phyloP scores from a whole-genome alignment of 345 rosid genomes.

The Brassica rapa region DNA sequence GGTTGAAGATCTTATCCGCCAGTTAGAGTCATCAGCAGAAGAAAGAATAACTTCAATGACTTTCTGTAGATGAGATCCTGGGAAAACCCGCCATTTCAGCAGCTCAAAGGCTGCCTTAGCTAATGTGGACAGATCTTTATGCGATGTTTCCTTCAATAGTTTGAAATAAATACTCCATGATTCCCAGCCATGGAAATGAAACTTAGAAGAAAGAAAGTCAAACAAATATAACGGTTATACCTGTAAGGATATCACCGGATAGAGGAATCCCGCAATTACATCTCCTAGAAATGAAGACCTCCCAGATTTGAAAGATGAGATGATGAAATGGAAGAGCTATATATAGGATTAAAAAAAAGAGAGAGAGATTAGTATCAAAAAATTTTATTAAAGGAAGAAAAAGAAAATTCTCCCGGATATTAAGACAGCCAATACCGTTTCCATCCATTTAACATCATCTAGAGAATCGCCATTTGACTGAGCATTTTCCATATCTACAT shows the following conservation, averaged over 20 bases:
- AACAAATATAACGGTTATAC: conserved; percentile 45
- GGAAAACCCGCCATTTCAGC: conserved; percentile 86
- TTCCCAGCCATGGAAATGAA: conserved; percentile 8
- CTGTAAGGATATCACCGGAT: conserved; percentile 91
- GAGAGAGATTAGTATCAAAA: conserved; percentile 2
- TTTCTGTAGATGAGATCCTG: conserved; percentile 79
- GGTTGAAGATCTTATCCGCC: conserved; percentile 97
- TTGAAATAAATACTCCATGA: conserved; percentile 24
- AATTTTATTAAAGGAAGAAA: conserved; percentile 6
- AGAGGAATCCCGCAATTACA: conserved; percentile 70
- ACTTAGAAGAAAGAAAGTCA: conserved; percentile 4
- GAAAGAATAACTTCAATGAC: conserved; percentile 68
- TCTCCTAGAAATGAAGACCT: conserved; percentile 88
- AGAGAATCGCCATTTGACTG: conserved; percentile 56
- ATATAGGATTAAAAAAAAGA: conserved; percentile 12
- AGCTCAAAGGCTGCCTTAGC: conserved; percentile 97
- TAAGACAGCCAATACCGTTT: conserved; percentile 65
- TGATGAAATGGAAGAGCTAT: conserved; percentile 87
- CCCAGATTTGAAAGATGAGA: conserved; percentile 88
- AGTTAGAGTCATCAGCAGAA: conserved; percentile 76
- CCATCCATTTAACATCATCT: conserved; percentile 98
- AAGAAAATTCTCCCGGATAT: neutral
- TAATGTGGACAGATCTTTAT: conserved; percentile 89
- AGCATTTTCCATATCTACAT: conserved; percentile 51
- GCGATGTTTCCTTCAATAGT: conserved; percentile 83